Evolutionary conservation across 2,329 filamentous ascomycete genomes (phyloP), one percentile per base, ranked within the genome.

Genomic region (Penicillium digitatum): DNA sequence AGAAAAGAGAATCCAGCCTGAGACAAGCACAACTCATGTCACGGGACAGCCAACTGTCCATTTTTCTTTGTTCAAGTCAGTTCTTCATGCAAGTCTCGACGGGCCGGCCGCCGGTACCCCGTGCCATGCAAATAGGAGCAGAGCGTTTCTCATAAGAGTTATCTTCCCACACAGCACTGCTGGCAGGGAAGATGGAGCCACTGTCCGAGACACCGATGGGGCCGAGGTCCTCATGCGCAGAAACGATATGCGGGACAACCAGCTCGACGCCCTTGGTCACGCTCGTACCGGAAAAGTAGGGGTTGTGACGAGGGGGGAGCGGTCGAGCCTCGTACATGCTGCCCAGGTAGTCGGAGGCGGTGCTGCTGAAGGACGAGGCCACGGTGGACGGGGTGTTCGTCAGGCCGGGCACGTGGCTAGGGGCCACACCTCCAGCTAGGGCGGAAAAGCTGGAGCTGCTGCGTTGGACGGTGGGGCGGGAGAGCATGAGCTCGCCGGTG

Each of bases 271-370:
- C 70, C 59, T 73, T 73, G 27, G 62, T 62, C 26, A 61, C 62
- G 31, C 62, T 66, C 6, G 66, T 64, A 45, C 64, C 63, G 12
- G 69, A 68, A 59, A 72, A 75, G 48, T 66, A 69, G 18, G 73
- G 71, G 52, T 76, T 75, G 60, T 72, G 71, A 8, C 74, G 70
- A 5, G 74, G 72, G 12, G 72, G 72, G 22, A 76, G 61, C 2
- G 74, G 74, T 5, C 74, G 72, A 20, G 61, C 50, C 27, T 60
- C 48, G 16, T 44, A 54, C 32, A 72, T 67, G 56, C 58, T 59
- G 43, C 65, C 53, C 34, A 72, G 64, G 57, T 70, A 66, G 38
- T 74, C 70, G 7, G 69, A 70, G 10, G 65, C 66, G 29, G 61
- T 67, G 59, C 71, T 73, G 60, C 69, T 72, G 55, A 72, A 62